Evolutionary conservation across 2,329 filamentous ascomycete species (phyloP).

Genomic region (Leptoxyphium fumago): DNA sequence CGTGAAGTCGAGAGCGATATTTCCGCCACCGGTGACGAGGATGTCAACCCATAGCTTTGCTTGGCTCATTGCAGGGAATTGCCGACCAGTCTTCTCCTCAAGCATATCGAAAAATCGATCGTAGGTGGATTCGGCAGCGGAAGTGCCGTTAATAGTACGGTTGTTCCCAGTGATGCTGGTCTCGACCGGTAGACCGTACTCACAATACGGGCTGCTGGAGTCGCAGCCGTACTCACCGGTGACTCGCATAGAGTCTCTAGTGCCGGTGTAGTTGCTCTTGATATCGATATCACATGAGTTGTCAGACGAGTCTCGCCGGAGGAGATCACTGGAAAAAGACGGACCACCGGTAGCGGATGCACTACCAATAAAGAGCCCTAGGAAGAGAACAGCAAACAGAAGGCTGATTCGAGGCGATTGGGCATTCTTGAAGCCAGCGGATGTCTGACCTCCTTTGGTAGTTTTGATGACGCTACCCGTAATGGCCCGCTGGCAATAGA

Average conservation of each 20-base stretch:
- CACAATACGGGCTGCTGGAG: not conserved
- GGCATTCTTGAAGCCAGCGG: not conserved
- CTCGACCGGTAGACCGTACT: not conserved
- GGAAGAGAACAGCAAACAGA: not conserved
- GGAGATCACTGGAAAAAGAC: not conserved
- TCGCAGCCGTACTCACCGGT: not conserved
- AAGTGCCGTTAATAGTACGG: slow-evolving; percentile 5
- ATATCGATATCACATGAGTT: not conserved
- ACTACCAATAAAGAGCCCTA: not conserved
- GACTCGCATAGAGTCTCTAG: not conserved
- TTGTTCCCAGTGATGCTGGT: slow-evolving; percentile 5
- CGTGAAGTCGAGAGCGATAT: not conserved
- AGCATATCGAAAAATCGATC: slow-evolving; percentile 6
- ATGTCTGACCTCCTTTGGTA: not conserved
- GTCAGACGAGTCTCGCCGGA: not conserved
- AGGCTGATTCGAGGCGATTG: not conserved
- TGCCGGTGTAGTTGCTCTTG: not conserved
- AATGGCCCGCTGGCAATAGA: not conserved
- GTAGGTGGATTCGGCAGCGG: slow-evolving; percentile 4
- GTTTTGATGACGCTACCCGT: not conserved
- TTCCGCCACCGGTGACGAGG: not conserved
- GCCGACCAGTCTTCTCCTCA: slow-evolving; percentile 1
- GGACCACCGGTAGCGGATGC: not conserved
- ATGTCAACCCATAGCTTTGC: slow-evolving; percentile 1
- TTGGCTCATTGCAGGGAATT: slow-evolving; percentile 5